A percentile compares a stretch with the other conserved stretches of the same genome.
Evolutionary conservation across 192 early-diverging fungal genomes (phyloP).

Genomic region (Entophlyctis luteolus): DNA sequence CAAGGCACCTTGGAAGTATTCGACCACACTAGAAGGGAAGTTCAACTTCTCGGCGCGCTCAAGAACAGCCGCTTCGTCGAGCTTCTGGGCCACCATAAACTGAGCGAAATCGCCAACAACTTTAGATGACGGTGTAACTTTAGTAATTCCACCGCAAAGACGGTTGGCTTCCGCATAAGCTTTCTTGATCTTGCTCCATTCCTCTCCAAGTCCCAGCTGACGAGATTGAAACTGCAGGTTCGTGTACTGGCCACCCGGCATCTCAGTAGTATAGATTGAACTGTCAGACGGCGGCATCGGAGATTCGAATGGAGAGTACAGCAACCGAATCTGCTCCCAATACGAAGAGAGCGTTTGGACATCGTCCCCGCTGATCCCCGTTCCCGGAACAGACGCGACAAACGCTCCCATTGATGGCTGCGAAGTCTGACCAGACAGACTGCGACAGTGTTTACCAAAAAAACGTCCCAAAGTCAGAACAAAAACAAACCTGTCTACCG

Average conservation of each 20-base stretch:
- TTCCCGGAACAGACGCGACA: constrained; percentile 81
- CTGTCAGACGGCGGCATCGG: constrained; percentile 84
- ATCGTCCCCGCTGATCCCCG: constrained; percentile 78
- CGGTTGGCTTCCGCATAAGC: constrained; percentile 87
- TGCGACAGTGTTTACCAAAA: no score
- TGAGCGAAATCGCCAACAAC: constrained; percentile 97
- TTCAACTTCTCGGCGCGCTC: constrained; percentile 72
- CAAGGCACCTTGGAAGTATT: constrained; percentile 92
- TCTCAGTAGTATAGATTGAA: constrained; percentile 91
- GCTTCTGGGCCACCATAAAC: constrained; percentile 91
- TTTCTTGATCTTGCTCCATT: constrained; percentile 85
- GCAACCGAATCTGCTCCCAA: constrained; percentile 92
- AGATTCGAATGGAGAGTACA: constrained; percentile 96
- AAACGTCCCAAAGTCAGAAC: no score
- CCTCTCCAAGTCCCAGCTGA: constrained; percentile 85
- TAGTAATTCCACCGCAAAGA: constrained; percentile 92
- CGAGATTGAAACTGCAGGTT: constrained; percentile 97
- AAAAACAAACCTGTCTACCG: constrained; percentile 66
- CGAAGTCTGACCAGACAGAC: constrained; percentile 92
- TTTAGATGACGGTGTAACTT: constrained; percentile 97
- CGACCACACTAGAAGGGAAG: constrained; percentile 90
- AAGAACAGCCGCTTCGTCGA: constrained; percentile 69
- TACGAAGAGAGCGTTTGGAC: constrained; percentile 84
- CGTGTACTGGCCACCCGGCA: constrained; percentile 97
- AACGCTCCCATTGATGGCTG: constrained; percentile 97